phyloP scores from a whole-genome alignment of 805 yeast species.

The Cyberlindnera nakhonratchasimensis region DNA sequence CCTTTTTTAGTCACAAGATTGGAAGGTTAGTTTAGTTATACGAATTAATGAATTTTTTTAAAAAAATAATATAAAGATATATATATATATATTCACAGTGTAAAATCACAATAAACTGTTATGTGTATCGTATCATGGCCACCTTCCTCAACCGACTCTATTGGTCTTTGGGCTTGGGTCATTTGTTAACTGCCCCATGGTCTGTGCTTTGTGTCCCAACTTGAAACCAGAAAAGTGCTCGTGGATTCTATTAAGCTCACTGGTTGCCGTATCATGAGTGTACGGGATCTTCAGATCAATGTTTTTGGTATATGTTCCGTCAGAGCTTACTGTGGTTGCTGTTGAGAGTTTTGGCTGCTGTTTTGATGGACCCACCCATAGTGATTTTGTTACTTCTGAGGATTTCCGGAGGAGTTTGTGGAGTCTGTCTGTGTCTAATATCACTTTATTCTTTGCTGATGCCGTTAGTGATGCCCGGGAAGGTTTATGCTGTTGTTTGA shows the following conservation, averaged over 20 bases:
- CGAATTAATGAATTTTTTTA: background rate
- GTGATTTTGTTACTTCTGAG: slow-evolving; percentile 7
- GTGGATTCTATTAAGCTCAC: slow-evolving; percentile 8
- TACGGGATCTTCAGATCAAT: slow-evolving; percentile 4
- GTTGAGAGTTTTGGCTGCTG: background rate
- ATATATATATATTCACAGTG: background rate
- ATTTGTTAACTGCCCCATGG: background rate
- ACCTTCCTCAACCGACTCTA: slow-evolving; percentile 1
- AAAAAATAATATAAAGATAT: no score
- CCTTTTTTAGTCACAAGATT: slow-evolving; percentile 42
- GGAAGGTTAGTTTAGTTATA: slow-evolving; percentile 12
- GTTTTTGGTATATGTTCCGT: slow-evolving; percentile 2
- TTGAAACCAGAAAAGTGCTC: slow-evolving; percentile 13
- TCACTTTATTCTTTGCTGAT: background rate
- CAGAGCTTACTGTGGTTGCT: slow-evolving; percentile 3
- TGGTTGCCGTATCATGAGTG: background rate
- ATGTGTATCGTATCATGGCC: background rate
- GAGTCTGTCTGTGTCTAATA: slow-evolving; percentile 4
- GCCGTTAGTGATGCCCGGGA: background rate
- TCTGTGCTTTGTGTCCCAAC: slow-evolving; percentile 4
- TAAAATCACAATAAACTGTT: background rate
- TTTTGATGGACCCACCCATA: slow-evolving; percentile 8
- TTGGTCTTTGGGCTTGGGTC: slow-evolving; percentile 14
- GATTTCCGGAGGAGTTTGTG: slow-evolving; percentile 7
- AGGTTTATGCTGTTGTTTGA: background rate